Base-by-base conservation (phyloP, 1,284 basidiomycete species). In the Puccinia hordei region DNA sequence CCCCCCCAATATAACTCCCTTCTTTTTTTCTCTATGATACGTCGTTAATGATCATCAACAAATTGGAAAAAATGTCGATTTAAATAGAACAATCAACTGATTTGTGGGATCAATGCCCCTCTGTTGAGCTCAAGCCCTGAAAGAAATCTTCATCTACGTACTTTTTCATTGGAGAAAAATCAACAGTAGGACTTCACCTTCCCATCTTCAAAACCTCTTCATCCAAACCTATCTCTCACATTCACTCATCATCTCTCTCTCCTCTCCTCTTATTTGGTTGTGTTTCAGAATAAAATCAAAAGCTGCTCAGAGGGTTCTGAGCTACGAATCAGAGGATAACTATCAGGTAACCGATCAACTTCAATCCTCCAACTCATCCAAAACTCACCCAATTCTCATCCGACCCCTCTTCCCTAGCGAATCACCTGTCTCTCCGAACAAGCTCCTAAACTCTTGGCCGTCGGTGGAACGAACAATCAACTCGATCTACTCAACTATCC, bases 401-500 rank as follows among this genome's bases (percentile, higher is more conserved):
- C 38, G 4, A 44, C 15, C 30, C 35, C 35, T 51, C 17, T 44
- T 61, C 53, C 65, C 12, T 27, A 79, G 77, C n/a, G 55, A n/a
- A 71, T 79, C 30, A 72, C 55, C 12, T 63, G 68, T 51, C 41
- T 79, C 0, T 79, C 77, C 19, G 13, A 59, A 2, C 30, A 68
- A 49, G 24, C 53, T 24, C 68, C 77, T 46, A 51, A 63, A 69
- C 65, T 79, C 30, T 30, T 79, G 13, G 77, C 77, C 24, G 53
- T 79, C 17, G 77, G 77, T 35, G 77, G 77, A 13, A 79, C 65
- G 2, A 79, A 79, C 46, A 79, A 79, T 22, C 77, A 79, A 72
- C 51, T 79, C 3, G 57, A 79, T 12, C 2, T 79, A n/a, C 57
- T 79, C 24, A 30, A 44, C 33, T 79, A 79, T 53, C 77, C 77